phyloP scores from a whole-genome alignment of 2,329 filamentous ascomycete genomes.

The Venturia carpophila region DNA sequence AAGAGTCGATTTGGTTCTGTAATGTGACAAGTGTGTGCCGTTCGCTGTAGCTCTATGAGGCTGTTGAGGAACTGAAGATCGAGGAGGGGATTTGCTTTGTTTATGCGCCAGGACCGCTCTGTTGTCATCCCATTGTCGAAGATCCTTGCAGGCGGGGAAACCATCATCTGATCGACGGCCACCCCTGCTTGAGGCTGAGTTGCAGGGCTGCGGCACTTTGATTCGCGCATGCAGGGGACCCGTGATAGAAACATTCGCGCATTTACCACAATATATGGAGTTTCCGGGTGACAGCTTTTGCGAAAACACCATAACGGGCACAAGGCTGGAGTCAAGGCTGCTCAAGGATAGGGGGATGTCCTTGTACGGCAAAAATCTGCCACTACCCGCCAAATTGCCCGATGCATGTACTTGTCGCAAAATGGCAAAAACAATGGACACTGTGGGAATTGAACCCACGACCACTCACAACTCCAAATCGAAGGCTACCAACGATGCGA shows the following conservation, averaged over 20 bases:
- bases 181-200: neutral
- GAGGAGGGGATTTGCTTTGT: neutral
- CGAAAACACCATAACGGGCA: neutral
- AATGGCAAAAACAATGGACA: constrained; percentile 26
- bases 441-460: constrained; percentile 36
- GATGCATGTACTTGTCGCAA: neutral
- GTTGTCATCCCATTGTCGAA: neutral
- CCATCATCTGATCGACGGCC: neutral
- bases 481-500: constrained; percentile 24
- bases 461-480: constrained; percentile 30
- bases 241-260: neutral
- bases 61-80: too few species aligned
- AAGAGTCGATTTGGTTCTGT: neutral
- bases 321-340: neutral
- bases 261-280: too few species aligned
- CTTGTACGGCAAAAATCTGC: neutral
- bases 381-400: neutral
- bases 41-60: neutral
- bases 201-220: neutral
- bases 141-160: constrained; percentile 6
- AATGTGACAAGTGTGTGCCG: neutral
- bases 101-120: neutral
- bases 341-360: too few species aligned
- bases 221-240: neutral
- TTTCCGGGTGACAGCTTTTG: too few species aligned